phyloP scores from a whole-genome alignment of 192 early-diverging fungal genomes.

The Coemansia umbellata region DNA sequence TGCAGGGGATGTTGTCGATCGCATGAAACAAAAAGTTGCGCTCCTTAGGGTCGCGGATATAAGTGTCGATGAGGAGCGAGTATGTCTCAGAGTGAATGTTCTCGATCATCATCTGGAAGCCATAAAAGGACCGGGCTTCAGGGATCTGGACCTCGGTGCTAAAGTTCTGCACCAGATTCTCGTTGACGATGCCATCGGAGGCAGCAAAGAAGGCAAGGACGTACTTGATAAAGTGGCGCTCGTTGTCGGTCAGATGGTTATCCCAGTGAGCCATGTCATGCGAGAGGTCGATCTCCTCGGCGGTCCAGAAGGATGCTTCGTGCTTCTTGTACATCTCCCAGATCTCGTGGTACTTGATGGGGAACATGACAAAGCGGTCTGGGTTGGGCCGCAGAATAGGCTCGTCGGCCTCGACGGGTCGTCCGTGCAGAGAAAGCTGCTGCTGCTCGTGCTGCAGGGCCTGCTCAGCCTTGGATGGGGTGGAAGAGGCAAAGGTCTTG shows the following conservation, averaged over 20 bases:
- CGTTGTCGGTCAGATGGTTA: slow-evolving; percentile 72
- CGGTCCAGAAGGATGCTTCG: slow-evolving; percentile 96
- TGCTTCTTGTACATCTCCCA: slow-evolving; percentile 99
- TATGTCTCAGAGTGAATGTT: slow-evolving; percentile 96
- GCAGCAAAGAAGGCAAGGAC: slow-evolving; percentile 95
- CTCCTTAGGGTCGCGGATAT: slow-evolving; percentile 83
- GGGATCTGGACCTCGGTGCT: slow-evolving; percentile 90
- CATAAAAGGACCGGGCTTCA: slow-evolving; percentile 92
- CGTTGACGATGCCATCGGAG: slow-evolving; percentile 94
- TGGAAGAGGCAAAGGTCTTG: slow-evolving; percentile 1
- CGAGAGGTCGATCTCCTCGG: slow-evolving; percentile 91
- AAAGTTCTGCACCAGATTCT: slow-evolving; percentile 89
- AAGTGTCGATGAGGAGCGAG: slow-evolving; percentile 91
- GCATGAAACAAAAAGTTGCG: slow-evolving; percentile 87
- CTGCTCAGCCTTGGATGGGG: slow-evolving; percentile 31
- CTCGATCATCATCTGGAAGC: slow-evolving; percentile 98
- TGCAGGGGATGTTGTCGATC: slow-evolving; percentile 93
- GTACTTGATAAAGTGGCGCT: slow-evolving; percentile 87
- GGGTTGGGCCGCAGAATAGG: slow-evolving; percentile 67
- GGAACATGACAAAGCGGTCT: slow-evolving; percentile 86
- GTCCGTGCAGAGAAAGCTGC: slow-evolving; percentile 36
- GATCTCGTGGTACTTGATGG: slow-evolving; percentile 91
- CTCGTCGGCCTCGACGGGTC: slow-evolving; percentile 46
- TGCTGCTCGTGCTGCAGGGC: slow-evolving; percentile 26
- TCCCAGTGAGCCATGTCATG: slow-evolving; percentile 93